phyloP scores from a whole-genome alignment of 345 rosid genomes.

The Linum trigynum region DNA sequence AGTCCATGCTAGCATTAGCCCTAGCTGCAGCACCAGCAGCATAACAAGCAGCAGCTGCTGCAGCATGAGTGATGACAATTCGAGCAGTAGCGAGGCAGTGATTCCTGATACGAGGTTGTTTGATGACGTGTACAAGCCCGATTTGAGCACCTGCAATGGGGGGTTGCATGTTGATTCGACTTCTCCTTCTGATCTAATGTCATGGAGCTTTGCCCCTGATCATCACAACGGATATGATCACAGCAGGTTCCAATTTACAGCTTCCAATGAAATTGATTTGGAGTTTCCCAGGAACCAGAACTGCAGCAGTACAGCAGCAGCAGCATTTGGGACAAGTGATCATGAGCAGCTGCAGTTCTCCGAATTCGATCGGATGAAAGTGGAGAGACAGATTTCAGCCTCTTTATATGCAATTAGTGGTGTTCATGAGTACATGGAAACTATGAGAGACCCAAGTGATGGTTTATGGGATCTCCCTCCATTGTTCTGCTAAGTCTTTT shows the following conservation, averaged over 20 bases:
- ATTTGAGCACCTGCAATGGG: conserved; percentile 36
- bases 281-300: conserved; percentile 27
- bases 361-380: conserved; percentile 59
- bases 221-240: conserved; percentile 22
- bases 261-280: conserved; percentile 30
- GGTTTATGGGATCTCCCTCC: conserved; percentile 72
- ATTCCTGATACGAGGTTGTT: conserved; percentile 23
- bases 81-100: conserved; percentile 5
- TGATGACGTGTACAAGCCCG: conserved; percentile 54
- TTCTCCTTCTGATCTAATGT: conserved; percentile 15
- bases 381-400: conserved; percentile 67
- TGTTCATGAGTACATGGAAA: conserved; percentile 51
- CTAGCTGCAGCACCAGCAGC: neutral
- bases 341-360: conserved; percentile 26
- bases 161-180: conserved; percentile 15
- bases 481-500: conserved; percentile 31
- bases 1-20: neutral
- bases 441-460: conserved; percentile 39
- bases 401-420: conserved; percentile 62
- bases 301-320: neutral
- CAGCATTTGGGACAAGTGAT: neutral
- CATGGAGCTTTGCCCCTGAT: conserved; percentile 18
- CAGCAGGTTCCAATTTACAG: conserved; percentile 24
- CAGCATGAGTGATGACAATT: conserved; percentile 10
- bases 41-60: conserved; percentile 13